Conservation (phyloP, 2,329 filamentous ascomycete species). For the Ilyonectria sp. region DNA sequence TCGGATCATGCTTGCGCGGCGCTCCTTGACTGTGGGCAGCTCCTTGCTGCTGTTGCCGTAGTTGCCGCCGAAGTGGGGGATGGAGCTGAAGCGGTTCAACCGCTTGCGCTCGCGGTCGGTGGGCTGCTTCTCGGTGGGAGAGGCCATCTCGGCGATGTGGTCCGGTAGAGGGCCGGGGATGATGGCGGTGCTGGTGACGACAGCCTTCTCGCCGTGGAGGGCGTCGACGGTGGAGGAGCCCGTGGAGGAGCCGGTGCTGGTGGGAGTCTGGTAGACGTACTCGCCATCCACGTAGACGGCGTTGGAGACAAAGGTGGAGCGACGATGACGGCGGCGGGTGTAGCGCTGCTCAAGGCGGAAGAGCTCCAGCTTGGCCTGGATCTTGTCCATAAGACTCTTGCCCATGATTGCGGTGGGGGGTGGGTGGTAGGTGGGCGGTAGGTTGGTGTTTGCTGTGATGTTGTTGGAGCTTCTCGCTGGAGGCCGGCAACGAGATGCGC, state of each 20-base stretch:
- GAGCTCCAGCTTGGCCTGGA: constrained; percentile 84
- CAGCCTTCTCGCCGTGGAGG: constrained; percentile 54
- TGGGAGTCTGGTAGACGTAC: constrained; percentile 84
- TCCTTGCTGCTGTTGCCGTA: constrained; percentile 50
- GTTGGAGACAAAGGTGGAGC: constrained; percentile 90
- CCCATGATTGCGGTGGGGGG: constrained; percentile 57
- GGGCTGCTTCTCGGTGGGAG: constrained; percentile 35
- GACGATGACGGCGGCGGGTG: constrained; percentile 87
- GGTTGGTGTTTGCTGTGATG: constrained; percentile 3
- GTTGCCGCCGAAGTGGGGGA: constrained; percentile 65
- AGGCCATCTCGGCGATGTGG: constrained; percentile 41
- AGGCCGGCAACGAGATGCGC: constrained; percentile 32
- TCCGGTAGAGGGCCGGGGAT: constrained; percentile 41
- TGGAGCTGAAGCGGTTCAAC: constrained; percentile 69
- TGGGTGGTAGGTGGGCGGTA: constrained; percentile 1
- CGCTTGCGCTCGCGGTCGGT: constrained; percentile 61
- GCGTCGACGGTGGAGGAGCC: constrained; percentile 59
- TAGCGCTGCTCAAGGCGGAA: constrained; percentile 97
- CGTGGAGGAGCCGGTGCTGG: constrained; percentile 70
- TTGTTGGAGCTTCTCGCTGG: constrained; percentile 19
- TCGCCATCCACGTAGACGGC: constrained; percentile 96
- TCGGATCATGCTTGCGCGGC: constrained; percentile 59
- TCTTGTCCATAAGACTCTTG: constrained; percentile 69
- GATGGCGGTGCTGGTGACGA: constrained; percentile 38
- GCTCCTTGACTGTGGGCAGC: constrained; percentile 55